Conservation (phyloP, 139 green algal species). For the Diplosphaera chodatii region DNA sequence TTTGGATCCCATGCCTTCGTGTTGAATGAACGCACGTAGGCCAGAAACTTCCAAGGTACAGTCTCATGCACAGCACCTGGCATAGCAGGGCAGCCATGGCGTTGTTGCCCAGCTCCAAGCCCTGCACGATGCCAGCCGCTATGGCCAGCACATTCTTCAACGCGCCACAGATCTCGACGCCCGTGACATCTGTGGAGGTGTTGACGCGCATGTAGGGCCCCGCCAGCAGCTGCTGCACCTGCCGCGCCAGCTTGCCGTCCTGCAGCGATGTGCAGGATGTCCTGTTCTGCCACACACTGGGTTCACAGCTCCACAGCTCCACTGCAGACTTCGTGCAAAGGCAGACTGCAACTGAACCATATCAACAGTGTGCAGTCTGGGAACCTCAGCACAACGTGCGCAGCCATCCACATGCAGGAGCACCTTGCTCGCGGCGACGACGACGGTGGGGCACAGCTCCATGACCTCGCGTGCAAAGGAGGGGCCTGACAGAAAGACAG, state of each 20-base stretch:
- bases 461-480: constrained; percentile 93
- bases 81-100: constrained; percentile 89
- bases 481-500: constrained; percentile 85
- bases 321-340: no score
- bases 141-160: constrained; percentile 99
- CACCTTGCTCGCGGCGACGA: constrained; percentile 83
- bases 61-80: no score
- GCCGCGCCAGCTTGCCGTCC: constrained; percentile 43
- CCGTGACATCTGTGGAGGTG: constrained; percentile 86
- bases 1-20: no score
- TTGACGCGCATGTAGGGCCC: constrained; percentile 87
- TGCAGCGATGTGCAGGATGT: constrained; percentile 12
- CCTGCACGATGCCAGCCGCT: constrained; percentile 95
- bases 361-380: no score
- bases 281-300: no score
- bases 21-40: no score
- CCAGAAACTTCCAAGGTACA: no score
- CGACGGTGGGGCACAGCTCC: constrained; percentile 63
- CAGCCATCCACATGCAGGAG: no score
- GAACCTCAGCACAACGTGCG: not conserved
- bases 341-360: no score
- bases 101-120: constrained; percentile 93
- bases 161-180: constrained; percentile 95
- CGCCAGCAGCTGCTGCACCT: constrained; percentile 82
- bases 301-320: no score